Percentiles rank a stretch among this genome's conserved stretches.
Conservation (phyloP, 805 yeast genomes). For the Grigorovia jiainica region DNA sequence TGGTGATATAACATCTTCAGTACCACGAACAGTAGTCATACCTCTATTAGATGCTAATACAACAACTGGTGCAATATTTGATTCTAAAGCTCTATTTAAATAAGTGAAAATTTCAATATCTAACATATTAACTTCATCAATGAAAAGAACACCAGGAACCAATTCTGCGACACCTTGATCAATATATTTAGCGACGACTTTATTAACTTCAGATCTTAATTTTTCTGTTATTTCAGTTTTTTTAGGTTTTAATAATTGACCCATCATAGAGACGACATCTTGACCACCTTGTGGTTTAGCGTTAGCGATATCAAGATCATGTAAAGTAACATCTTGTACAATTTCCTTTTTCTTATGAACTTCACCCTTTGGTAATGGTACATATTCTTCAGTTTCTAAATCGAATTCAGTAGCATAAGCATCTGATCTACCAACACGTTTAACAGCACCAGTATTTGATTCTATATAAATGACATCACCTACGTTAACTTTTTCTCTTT, state of each 20-base stretch:
- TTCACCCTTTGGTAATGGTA: slow-evolving; percentile 97
- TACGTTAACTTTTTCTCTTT: slow-evolving; percentile 85
- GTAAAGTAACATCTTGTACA: slow-evolving; percentile 93
- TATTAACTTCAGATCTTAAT: slow-evolving; percentile 85
- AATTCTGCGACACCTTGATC: slow-evolving; percentile 98
- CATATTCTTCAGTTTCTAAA: slow-evolving; percentile 96
- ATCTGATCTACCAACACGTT: slow-evolving; percentile 96
- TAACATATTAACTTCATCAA: slow-evolving; percentile 97
- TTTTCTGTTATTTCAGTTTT: slow-evolving; percentile 97
- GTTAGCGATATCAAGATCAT: slow-evolving; percentile 93
- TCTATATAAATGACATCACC: slow-evolving; percentile 98
- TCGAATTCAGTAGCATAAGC: slow-evolving; percentile 98
- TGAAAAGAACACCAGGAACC: slow-evolving; percentile 94
- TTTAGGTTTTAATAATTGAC: slow-evolving; percentile 89
- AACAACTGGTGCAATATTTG: slow-evolving; percentile 86
- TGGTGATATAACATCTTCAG: slow-evolving; percentile 76
- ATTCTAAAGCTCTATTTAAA: slow-evolving; percentile 87
- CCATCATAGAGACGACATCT: slow-evolving; percentile 92
- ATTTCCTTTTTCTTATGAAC: slow-evolving; percentile 97
- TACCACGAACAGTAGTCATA: slow-evolving; percentile 82
- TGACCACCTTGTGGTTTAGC: slow-evolving; percentile 97
- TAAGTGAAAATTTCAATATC: slow-evolving; percentile 96
- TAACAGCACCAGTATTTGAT: slow-evolving; percentile 94
- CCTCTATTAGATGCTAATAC: slow-evolving; percentile 96
- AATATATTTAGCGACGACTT: slow-evolving; percentile 90